Evolutionary conservation across 2,329 filamentous ascomycete species (phyloP), one percentile per base, ranked within the genome.

Genomic region (Coniosporium tulheliwenetii): DNA sequence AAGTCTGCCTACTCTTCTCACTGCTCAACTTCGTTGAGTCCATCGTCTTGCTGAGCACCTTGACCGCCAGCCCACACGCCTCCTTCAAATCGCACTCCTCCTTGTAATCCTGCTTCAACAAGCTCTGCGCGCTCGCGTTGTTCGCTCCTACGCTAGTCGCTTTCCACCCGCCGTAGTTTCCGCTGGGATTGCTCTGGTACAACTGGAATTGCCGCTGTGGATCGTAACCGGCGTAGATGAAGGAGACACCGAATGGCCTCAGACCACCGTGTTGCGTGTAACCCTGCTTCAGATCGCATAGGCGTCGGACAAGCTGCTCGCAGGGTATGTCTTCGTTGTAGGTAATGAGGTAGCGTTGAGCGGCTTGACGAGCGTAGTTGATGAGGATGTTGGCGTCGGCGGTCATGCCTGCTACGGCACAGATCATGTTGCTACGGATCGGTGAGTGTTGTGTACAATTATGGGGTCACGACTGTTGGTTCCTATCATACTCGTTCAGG

Each of bases 291-390:
- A 96, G 70, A 69, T 98, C 91, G 67, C 93, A 98, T 55, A 98
- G 75, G 53, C 85, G 79, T 54, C 91, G 86, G 46, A 98, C 91
- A 43, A 98, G 84, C 66, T 98, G 91, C 65, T 98, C 91, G 70
- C 91, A 98, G 44, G 91, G 91, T 49, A 98, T 98, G 60, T 98
- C 91, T 81, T 95, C 87, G 71, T 96, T 94, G 75, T 98, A 98
- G 55, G 89, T 98, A 51, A 94, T 78, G 61, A 98, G 89, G 68
- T 98, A 96, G 59, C 82, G 79, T 69, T 98, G 91, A 54, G 91
- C 91, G 55, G 85, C 83, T 75, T 94, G 85, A 54, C 91, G 86
- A 61, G 91, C 93, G 66, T 93, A 95, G 73, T 98, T 98, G 78
- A 98, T 98, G 62, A 98, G 85, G 64, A 98, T 98, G 71, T 98